A percentile compares a stretch with the other conserved stretches of the same genome.
Conservation (phyloP, 2,329 filamentous ascomycete species). For the Fusarium sacchari region DNA sequence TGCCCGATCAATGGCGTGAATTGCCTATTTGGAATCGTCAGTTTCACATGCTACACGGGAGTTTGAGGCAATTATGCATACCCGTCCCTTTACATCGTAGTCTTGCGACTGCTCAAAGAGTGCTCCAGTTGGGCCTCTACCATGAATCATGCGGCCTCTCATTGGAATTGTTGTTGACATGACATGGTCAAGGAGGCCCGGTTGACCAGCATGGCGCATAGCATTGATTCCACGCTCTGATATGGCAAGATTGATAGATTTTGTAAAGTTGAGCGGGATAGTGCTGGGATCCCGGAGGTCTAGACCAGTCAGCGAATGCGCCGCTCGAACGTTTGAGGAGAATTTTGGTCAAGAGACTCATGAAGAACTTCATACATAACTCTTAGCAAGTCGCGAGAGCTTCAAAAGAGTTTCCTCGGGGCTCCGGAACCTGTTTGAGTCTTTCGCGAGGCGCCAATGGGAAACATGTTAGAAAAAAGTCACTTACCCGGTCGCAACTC, state of each 20-base stretch:
- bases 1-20: constrained; percentile 86
- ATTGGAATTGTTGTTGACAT: constrained; percentile 87
- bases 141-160: constrained; percentile 96
- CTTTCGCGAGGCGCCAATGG: constrained; percentile 6
- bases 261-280: constrained; percentile 91
- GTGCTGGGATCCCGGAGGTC: constrained; percentile 88
- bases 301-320: constrained; percentile 52
- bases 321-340: not conserved
- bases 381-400: not conserved
- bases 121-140: constrained; percentile 69
- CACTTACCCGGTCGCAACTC: constrained; percentile 87
- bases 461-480: constrained; percentile 1
- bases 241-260: constrained; percentile 96
- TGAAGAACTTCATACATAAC: not conserved
- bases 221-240: constrained; percentile 95
- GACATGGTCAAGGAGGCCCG: constrained; percentile 76
- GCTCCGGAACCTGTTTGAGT: not conserved
- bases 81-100: constrained; percentile 89
- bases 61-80: constrained; percentile 55
- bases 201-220: constrained; percentile 74
- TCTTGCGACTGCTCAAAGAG: constrained; percentile 85
- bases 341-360: constrained; percentile 2
- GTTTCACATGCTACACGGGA: not conserved
- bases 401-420: not conserved
- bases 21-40: constrained; percentile 64